Evolutionary conservation across 192 early-diverging fungal species (phyloP).

Genomic region (Diversispora eburnea): DNA sequence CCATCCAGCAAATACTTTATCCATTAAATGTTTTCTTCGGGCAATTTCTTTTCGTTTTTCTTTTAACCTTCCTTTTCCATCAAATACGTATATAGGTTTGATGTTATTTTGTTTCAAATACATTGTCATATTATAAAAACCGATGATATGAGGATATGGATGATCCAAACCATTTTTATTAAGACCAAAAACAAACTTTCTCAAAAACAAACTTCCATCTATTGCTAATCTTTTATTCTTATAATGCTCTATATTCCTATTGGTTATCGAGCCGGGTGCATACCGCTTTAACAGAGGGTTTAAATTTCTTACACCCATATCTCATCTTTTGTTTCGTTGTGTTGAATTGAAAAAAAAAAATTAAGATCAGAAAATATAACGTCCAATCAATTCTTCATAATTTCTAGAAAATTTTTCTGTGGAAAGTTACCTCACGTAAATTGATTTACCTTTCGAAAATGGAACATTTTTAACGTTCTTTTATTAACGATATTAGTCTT

Average conservation of each 20-base stretch:
- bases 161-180: constrained; percentile 32
- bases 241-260: constrained; percentile 36
- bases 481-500: too few species aligned
- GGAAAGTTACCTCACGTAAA: too few species aligned
- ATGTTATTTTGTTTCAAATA: constrained; percentile 49
- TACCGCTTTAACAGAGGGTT: constrained; percentile 50
- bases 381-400: too few species aligned
- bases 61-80: constrained; percentile 45
- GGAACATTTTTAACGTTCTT: too few species aligned
- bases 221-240: constrained; percentile 46
- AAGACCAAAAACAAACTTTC: constrained; percentile 47
- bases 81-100: constrained; percentile 71
- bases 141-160: constrained; percentile 51
- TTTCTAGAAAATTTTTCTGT: too few species aligned
- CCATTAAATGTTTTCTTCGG: constrained; percentile 30
- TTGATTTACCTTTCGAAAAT: too few species aligned
- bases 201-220: constrained; percentile 55
- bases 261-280: constrained; percentile 45
- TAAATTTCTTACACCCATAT: constrained; percentile 57
- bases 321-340: not conserved
- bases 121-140: constrained; percentile 54
- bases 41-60: constrained; percentile 53
- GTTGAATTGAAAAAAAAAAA: too few species aligned
- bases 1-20: constrained; percentile 36
- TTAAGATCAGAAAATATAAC: too few species aligned